These are phyloP conservation scores for Monascus ruber DNA, from an alignment of 2,329 filamentous ascomycete genomes.

Conservation along the genomic window DNA sequence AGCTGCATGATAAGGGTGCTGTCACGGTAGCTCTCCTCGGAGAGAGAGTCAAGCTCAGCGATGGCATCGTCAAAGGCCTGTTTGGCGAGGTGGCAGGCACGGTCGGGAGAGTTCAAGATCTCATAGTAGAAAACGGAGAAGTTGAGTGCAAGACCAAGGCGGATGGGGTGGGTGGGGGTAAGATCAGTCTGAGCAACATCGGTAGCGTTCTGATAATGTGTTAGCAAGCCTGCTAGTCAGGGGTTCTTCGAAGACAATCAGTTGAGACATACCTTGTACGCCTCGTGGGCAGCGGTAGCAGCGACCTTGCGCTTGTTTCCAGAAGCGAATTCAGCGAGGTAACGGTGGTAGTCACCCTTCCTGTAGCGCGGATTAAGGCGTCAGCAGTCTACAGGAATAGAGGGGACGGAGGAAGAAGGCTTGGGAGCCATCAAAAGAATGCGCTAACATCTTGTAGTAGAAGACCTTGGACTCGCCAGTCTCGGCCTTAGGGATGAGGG, in stretches of 20 bases:
- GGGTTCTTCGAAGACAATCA: too few relatives aligned
- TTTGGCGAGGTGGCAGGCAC: constrained; percentile 96
- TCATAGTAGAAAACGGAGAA: constrained; percentile 99
- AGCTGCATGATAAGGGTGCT: constrained; percentile 99
- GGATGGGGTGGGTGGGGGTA: constrained; percentile 94
- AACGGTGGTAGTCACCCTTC: constrained; percentile 99
- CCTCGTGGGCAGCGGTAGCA: constrained; percentile 88
- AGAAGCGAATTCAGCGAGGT: constrained; percentile 91
- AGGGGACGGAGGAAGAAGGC: constrained; percentile 52
- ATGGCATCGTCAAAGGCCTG: constrained; percentile 98
- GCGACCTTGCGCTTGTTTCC: constrained; percentile 93
- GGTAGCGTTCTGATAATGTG: constrained; percentile 65
- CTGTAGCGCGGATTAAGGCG: constrained; percentile 46
- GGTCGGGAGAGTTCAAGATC: constrained; percentile 95
- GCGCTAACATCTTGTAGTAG: constrained; percentile 99
- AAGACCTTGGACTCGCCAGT: constrained; percentile 99
- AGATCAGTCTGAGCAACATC: constrained; percentile 97
- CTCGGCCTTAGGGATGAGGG: constrained; percentile 89
- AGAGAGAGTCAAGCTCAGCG: constrained; percentile 93
- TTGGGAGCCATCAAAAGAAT: background rate
- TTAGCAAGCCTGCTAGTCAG: background rate
- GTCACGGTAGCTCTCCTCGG: constrained; percentile 96
- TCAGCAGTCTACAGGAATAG: background rate
- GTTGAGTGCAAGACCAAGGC: constrained; percentile 93
- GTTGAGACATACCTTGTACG: constrained; percentile 70